Percentiles rank a stretch among this genome's conserved stretches.
Evolutionary conservation across 2,329 filamentous ascomycete genomes (phyloP).

Genomic region (Venturia effusa): DNA sequence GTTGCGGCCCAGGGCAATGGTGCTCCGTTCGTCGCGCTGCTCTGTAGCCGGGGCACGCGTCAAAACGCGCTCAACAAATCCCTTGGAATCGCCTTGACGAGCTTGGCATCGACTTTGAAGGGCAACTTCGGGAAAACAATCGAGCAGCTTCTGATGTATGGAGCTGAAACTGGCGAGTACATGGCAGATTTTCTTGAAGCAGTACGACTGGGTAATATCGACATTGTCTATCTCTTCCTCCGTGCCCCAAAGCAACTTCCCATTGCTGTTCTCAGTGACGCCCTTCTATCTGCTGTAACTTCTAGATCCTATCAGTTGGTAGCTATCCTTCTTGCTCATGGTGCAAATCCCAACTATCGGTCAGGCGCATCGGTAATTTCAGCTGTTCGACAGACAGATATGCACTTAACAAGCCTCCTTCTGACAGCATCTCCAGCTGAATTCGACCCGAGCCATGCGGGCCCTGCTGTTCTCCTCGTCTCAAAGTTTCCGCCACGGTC

Average conservation of each 20-base stretch:
- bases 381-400: background rate
- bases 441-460: background rate
- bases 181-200: background rate
- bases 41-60: background rate
- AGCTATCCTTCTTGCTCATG: background rate
- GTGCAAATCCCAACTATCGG: background rate
- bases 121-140: background rate
- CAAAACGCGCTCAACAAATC: conserved; percentile 1
- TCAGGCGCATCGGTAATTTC: background rate
- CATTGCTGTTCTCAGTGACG: background rate
- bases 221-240: background rate
- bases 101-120: background rate
- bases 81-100: background rate
- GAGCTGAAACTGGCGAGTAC: background rate
- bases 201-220: background rate
- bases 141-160: background rate
- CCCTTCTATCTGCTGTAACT: background rate
- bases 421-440: background rate
- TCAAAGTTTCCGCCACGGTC: background rate
- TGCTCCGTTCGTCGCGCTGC: background rate
- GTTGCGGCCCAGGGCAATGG: background rate
- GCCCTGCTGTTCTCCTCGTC: background rate
- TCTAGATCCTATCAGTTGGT: background rate
- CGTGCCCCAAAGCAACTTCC: background rate
- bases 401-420: background rate